A percentile compares a stretch with the other conserved stretches of the same genome.
Evolutionary conservation across 2,329 filamentous ascomycete genomes (phyloP).

Genomic region (Penicillium sp.): DNA sequence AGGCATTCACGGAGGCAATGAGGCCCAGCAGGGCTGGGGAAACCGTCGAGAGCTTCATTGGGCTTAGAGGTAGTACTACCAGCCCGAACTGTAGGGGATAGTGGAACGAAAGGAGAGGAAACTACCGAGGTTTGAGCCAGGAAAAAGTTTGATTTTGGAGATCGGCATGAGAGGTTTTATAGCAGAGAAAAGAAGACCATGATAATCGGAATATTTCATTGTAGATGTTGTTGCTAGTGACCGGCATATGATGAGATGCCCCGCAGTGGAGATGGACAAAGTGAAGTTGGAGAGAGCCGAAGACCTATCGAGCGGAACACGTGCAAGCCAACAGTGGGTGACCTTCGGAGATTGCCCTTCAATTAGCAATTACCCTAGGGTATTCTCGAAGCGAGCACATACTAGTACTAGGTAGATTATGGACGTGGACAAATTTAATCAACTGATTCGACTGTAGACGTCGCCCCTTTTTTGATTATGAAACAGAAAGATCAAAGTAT

Average conservation of each 20-base stretch:
- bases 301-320: conserved; percentile 23
- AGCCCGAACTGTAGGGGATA: too few relatives aligned
- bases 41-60: conserved; percentile 65
- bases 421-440: too few relatives aligned
- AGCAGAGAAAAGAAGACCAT: neutral
- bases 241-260: neutral
- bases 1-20: conserved; percentile 68
- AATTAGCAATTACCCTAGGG: too few relatives aligned
- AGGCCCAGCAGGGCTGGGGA: conserved; percentile 75
- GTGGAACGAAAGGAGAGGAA: too few relatives aligned
- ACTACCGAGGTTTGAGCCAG: neutral
- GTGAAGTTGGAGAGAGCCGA: neutral
- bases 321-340: conserved; percentile 11
- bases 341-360: conserved; percentile 1
- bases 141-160: neutral
- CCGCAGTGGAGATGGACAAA: conserved; percentile 7
- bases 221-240: too few relatives aligned
- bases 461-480: conserved; percentile 18
- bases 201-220: too few relatives aligned
- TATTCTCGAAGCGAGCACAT: neutral
- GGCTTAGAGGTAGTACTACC: neutral
- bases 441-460: conserved; percentile 6
- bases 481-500: conserved; percentile 17
- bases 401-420: too few relatives aligned
- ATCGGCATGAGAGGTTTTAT: conserved; percentile 20